Conservation (phyloP, 2,329 filamentous ascomycete species). For the Teratosphaeria pseudoeucalypti region DNA sequence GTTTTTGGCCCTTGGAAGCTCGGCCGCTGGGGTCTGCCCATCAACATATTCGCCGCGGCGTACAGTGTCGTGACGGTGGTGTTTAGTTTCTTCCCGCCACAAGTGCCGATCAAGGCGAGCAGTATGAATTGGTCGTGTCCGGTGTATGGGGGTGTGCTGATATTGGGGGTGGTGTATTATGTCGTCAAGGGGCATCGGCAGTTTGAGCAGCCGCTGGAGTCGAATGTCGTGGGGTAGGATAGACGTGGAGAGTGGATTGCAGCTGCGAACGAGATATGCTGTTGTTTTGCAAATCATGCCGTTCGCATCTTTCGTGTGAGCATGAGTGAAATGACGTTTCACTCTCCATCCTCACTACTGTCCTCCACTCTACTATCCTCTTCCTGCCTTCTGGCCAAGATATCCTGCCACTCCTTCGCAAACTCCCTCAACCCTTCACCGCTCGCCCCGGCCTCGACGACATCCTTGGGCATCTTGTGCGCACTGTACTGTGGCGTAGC, state of each 20-base stretch:
- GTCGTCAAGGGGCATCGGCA: slow-evolving; percentile 15
- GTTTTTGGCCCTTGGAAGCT: slow-evolving; percentile 2
- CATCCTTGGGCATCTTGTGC: slow-evolving; percentile 88
- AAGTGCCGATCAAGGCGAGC: slow-evolving; percentile 23
- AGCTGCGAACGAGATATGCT: no score
- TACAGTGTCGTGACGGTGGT: slow-evolving; percentile 10
- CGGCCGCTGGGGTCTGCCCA: background rate
- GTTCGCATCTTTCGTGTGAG: background rate
- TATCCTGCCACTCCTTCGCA: slow-evolving; percentile 39
- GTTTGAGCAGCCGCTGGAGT: background rate
- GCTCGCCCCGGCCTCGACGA: slow-evolving; percentile 57
- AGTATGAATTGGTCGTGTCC: slow-evolving; percentile 42
- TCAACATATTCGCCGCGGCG: slow-evolving; percentile 22
- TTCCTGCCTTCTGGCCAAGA: slow-evolving; percentile 31
- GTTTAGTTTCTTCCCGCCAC: slow-evolving; percentile 10
- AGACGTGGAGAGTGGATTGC: background rate
- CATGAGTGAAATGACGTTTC: background rate
- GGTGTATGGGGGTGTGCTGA: slow-evolving; percentile 32
- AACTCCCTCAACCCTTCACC: slow-evolving; percentile 64
- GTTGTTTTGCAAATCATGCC: background rate
- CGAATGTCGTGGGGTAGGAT: background rate
- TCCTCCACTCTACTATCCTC: slow-evolving; percentile 22
- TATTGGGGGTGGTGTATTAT: slow-evolving; percentile 34
- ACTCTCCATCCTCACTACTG: slow-evolving; percentile 14
- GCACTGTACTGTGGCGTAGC: slow-evolving; percentile 81